A percentile compares a stretch with the other conserved stretches of the same genome.
Conservation (phyloP, 768 basidiomycete genomes). For the Boletus sp. region DNA sequence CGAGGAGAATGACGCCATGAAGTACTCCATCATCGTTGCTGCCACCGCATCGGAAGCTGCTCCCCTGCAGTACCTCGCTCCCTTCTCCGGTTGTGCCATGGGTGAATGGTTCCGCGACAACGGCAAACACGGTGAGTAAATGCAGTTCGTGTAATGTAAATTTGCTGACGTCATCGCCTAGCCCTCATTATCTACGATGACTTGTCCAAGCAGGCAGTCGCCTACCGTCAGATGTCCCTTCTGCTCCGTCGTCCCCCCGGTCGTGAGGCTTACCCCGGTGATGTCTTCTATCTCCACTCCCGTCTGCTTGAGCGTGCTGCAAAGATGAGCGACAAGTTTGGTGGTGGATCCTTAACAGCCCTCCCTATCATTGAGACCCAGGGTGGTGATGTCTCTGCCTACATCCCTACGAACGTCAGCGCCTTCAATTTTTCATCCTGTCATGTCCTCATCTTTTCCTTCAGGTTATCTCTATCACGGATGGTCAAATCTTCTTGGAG, state of each 20-base stretch:
- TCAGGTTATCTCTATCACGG: constrained; percentile 99
- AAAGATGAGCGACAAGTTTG: constrained; percentile 99
- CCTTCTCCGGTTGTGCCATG: constrained; percentile 99
- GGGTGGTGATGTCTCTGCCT: constrained; percentile 99
- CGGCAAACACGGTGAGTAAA: constrained; percentile 89
- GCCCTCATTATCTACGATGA: constrained; percentile 99
- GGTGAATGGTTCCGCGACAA: constrained; percentile 99
- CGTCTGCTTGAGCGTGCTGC: constrained; percentile 99
- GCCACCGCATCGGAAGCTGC: constrained; percentile 99
- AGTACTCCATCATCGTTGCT: constrained; percentile 99
- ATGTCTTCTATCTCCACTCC: constrained; percentile 99
- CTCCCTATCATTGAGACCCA: constrained; percentile 99
- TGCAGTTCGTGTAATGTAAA: background rate
- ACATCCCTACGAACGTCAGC: constrained; percentile 90
- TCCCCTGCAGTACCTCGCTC: constrained; percentile 98
- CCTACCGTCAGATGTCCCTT: constrained; percentile 99
- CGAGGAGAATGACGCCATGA: constrained; percentile 99
- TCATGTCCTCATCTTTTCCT: constrained; percentile 1
- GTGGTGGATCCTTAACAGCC: constrained; percentile 97
- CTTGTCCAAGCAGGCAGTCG: constrained; percentile 99
- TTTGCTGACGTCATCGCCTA: constrained; percentile 29
- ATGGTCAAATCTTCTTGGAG: constrained; percentile 99
- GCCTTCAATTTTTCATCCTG: background rate
- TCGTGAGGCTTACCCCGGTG: constrained; percentile 99
- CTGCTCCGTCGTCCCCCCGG: constrained; percentile 99